Base-by-base conservation (phyloP, 768 basidiomycete genomes). In the Amyloporia xantha region DNA sequence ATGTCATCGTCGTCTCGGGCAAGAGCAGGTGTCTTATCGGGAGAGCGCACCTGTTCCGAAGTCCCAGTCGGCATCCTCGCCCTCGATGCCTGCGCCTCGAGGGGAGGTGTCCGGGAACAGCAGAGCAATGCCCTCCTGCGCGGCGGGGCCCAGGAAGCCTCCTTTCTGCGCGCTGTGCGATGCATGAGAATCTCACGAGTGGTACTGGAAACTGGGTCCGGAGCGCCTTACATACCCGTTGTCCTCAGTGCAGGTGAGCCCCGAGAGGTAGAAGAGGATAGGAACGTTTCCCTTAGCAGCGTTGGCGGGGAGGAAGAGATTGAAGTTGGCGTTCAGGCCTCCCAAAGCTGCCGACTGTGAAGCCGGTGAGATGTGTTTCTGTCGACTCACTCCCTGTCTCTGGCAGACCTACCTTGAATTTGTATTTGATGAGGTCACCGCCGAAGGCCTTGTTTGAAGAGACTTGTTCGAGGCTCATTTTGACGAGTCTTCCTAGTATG, bases 41-140 rank as follows among this genome's bases (percentile, higher is more conserved):
- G 55, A 45, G 25, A 2, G 48, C 57, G 41, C 33, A 68, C 93
- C 91, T 23, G 83, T 84, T 35, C 94, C 94, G 65, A 96, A 92
- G 59, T 95, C 88, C 91, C 90, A 95, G 63, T 81, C 75, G 47
- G 75, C 73, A 28, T 82, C 76, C 69, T 93, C 92, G 40, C 86
- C 90, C 43, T 84, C 79, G 50, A 91, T 75, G 15, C 83, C 86
- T 15, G 95, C 93, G 3, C 93, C 93, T 30, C 96, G 79, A 1
- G 96, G 96, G 27, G 90, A 93, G 0, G 95, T 98, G 62, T 99
- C 96, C 2, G 96, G 91, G 65, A 97, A 91, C 49, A 98, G 79
- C 43, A 98, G 70, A 0, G 96, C 94, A 47, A 99, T 84, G 5
- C 86, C 84, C 59, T 95, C 82, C 17, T 79, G 73, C 4, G 91